These are phyloP conservation scores for Grosmannia serpens DNA, from an alignment of 2,329 filamentous ascomycete genomes.

Conservation along the genomic window DNA sequence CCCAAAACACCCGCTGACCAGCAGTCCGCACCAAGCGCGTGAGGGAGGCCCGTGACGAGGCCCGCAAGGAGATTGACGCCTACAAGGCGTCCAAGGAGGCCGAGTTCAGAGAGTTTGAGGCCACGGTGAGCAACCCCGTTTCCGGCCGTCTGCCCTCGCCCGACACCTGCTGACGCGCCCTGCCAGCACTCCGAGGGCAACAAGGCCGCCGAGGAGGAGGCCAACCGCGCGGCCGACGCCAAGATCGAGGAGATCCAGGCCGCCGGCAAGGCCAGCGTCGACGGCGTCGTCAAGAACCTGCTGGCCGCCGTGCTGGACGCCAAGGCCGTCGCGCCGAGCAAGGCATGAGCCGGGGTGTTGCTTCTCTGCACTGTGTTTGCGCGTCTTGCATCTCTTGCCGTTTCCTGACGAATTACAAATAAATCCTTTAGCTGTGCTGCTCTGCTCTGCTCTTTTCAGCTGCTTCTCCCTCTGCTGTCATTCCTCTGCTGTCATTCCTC, in stretches of 20 bases:
- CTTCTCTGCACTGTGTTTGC: too few species aligned
- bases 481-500: neutral
- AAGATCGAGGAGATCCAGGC: slow-evolving; percentile 75
- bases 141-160: neutral
- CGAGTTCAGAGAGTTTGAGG: slow-evolving; percentile 91
- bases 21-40: slow-evolving; percentile 90
- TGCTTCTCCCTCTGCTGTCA: neutral
- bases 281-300: slow-evolving; percentile 71
- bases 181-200: slow-evolving; percentile 89
- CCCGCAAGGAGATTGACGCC: slow-evolving; percentile 93
- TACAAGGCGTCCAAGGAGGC: slow-evolving; percentile 84
- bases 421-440: too few species aligned
- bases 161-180: neutral
- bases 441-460: neutral
- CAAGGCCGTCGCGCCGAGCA: slow-evolving; percentile 49
- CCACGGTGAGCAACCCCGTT: slow-evolving; percentile 34
- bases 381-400: neutral
- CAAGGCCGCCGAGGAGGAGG: slow-evolving; percentile 64
- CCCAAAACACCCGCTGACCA: neutral
- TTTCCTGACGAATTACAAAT: too few species aligned
- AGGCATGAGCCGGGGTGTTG: slow-evolving; percentile 4
- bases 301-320: slow-evolving; percentile 77
- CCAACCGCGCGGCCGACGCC: slow-evolving; percentile 66
- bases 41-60: slow-evolving; percentile 90
- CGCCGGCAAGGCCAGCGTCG: slow-evolving; percentile 68